Conservation (phyloP, 148 eudicot species). For the Cornus suecica region DNA sequence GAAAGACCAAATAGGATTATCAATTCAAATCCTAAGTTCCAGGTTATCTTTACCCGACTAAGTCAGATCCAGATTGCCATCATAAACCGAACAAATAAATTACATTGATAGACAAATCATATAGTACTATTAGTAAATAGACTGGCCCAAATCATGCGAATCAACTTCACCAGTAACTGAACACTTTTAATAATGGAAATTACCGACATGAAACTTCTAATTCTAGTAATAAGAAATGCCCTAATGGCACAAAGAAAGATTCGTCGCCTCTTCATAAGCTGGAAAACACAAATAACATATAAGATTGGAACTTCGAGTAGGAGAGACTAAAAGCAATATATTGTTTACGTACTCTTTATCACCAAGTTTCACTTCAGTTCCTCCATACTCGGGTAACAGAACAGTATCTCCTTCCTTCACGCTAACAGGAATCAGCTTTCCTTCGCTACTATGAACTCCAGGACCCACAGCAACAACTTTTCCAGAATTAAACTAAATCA, state of each 20-base stretch:
- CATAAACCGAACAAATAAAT: too few species aligned
- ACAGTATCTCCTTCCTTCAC: conserved; percentile 82
- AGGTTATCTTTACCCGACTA: too few species aligned
- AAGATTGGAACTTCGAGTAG: not conserved
- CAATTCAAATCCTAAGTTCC: too few species aligned
- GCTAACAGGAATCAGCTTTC: conserved; percentile 52
- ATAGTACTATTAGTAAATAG: too few species aligned
- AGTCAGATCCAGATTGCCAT: too few species aligned
- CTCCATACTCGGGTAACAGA: conserved; percentile 77
- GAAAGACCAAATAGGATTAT: too few species aligned
- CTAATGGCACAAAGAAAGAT: not conserved
- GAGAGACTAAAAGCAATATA: not conserved
- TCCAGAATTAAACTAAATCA: conserved; percentile 62
- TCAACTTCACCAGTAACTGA: not conserved
- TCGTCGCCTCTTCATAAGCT: not conserved
- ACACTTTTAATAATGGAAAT: not conserved
- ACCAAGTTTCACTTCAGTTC: conserved; percentile 60
- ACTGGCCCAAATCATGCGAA: too few species aligned
- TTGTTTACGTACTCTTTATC: conserved; percentile 60
- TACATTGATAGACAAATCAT: too few species aligned
- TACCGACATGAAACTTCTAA: not conserved
- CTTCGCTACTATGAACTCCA: conserved; percentile 43
- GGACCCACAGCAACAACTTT: conserved; percentile 81
- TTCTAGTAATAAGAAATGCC: not conserved
- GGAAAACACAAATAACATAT: not conserved